A percentile compares a stretch with the other conserved stretches of the same genome.
Conservation (phyloP, 306 rosid species). For the Inga laurina region DNA sequence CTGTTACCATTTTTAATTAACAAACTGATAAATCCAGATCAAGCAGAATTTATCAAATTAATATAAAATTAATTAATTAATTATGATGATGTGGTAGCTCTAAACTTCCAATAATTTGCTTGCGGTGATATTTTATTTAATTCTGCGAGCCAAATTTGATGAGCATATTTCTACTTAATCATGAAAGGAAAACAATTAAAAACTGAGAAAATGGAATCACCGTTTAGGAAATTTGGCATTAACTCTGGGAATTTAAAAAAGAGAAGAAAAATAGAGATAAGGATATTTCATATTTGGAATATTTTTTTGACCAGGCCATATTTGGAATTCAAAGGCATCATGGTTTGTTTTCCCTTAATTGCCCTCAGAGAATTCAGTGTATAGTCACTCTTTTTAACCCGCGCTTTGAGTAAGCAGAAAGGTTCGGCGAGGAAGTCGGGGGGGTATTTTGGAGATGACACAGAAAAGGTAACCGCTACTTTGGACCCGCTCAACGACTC, state of each 20-base stretch:
- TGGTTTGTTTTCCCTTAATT: neutral
- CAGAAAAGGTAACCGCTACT: constrained; percentile 33
- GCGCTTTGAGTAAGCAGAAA: neutral
- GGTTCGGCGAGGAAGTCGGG: neutral
- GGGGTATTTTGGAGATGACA: constrained; percentile 24
- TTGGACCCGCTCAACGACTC: constrained; percentile 33
- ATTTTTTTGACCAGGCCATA: neutral
- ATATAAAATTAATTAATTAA: neutral
- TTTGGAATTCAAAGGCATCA: neutral
- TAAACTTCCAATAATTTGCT: neutral
- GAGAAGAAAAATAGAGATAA: neutral
- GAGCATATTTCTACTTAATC: neutral
- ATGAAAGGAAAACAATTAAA: neutral
- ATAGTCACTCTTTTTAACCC: no score
- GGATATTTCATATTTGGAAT: no score
- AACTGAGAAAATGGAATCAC: neutral
- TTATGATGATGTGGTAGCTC: neutral
- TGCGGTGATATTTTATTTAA: neutral
- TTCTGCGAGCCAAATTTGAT: neutral
- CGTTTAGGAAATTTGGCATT: neutral
- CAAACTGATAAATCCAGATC: neutral
- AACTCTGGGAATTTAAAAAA: neutral
- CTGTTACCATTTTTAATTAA: neutral
- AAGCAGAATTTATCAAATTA: neutral
- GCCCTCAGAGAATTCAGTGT: neutral